A percentile compares a stretch with the other conserved stretches of the same genome.
Conservation (phyloP, 768 basidiomycete genomes). For the Boletus tomentosulus region DNA sequence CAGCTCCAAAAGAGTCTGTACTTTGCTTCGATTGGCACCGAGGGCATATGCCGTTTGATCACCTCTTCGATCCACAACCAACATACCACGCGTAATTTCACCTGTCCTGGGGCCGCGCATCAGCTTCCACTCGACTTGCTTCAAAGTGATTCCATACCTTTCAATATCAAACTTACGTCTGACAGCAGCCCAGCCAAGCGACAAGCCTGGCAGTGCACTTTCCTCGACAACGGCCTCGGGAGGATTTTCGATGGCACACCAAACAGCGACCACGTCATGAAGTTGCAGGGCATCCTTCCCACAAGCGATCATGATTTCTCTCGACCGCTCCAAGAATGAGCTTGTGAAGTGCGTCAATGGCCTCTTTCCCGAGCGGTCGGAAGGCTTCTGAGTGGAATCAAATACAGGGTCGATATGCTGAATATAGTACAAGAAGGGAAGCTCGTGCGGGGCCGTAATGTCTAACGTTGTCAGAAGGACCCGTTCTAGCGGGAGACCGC, state of each 20-base stretch:
- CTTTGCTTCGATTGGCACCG: conserved; percentile 60
- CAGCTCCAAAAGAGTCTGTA: conserved; percentile 50
- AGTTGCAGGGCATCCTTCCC: conserved; percentile 86
- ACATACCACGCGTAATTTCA: conserved; percentile 82
- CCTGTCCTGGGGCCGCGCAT: conserved; percentile 45
- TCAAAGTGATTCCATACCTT: conserved; percentile 39
- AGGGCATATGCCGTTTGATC: conserved; percentile 62
- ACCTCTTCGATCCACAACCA: conserved; percentile 74
- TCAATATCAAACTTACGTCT: conserved; percentile 64
- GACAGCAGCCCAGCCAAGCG: conserved; percentile 52
- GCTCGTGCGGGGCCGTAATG: conserved; percentile 73
- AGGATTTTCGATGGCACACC: conserved; percentile 78
- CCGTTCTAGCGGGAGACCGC: conserved; percentile 57
- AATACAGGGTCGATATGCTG: conserved; percentile 60
- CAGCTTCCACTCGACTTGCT: not conserved
- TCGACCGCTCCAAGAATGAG: conserved; percentile 68
- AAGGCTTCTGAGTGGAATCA: conserved; percentile 45
- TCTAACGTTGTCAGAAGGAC: conserved; percentile 75
- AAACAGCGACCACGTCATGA: conserved; percentile 86
- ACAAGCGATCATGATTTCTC: conserved; percentile 72
- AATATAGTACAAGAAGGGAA: conserved; percentile 66
- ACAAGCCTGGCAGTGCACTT: conserved; percentile 26
- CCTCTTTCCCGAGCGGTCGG: conserved; percentile 42
- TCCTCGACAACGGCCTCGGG: conserved; percentile 35
- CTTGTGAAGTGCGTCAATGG: conserved; percentile 76